Evolutionary conservation across 352 stramenopile species (phyloP), one percentile per base, ranked within the genome.

Genomic region (Pythium dissimile): DNA sequence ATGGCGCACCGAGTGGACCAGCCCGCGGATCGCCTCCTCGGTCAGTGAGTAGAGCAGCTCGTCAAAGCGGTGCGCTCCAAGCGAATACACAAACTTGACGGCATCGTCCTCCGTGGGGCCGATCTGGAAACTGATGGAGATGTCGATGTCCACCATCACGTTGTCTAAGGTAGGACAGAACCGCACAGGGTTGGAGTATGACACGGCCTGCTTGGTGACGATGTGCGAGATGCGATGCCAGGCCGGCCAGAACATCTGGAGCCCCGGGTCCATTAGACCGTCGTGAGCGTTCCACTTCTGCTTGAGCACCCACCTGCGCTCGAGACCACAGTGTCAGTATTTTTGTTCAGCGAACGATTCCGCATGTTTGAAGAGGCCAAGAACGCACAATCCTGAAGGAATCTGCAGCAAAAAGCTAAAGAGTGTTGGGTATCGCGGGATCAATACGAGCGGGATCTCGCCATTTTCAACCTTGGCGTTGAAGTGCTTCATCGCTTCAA

Each of bases 41-140:
- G 75, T 88, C 6, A 92, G 50, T 52, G 76, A 86, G 62, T 89
- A 88, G 27, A 94, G 70, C 15, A 92, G 64, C 39, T 92, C 82
- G 38, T 95, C 83, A 43, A 95, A 93, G 35, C 80, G 77, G 46
- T 93, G 77, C 5, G 83, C 85, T 3, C 85, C 85, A 15, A 95
- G 63, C 30, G 73, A 70, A 64, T 95, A 95, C 27, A 95, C 83
- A 68, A 95, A 95, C 50, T 77, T 88, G 60, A 86, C 77, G 2
- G 80, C 85, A 31, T 90, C 85, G 5, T 95, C 71, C 28, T 81
- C 69, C 0, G 72, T 89, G 2, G 85, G 85, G 0, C 85, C 85
- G 41, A 95, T 91, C 65, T 90, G 82, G 71, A 95, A 89, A 48
- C 80, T 92, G 64, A 95, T 86, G 28, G 85, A 95, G 53, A 93